These are phyloP conservation scores for Eustoma russellianum DNA, from an alignment of 257 asterid genomes.

Conservation along the genomic window DNA sequence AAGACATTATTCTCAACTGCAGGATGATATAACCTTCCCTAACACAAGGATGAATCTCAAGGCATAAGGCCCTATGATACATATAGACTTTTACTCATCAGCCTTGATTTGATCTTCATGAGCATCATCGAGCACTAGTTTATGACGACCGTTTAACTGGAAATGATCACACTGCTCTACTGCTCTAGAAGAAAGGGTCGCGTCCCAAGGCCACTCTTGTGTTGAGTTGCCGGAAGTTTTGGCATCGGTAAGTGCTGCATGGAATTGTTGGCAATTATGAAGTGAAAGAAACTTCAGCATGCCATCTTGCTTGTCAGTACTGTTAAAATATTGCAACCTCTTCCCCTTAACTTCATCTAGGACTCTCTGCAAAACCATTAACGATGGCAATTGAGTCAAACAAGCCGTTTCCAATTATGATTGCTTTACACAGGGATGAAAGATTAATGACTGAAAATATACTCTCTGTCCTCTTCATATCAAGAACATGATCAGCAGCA, in stretches of 20 bases:
- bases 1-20: too few species aligned
- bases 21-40: too few species aligned
- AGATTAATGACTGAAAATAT: too few species aligned
- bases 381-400: too few species aligned
- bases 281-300: conserved; percentile 38
- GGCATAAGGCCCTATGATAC: too few species aligned
- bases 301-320: conserved; percentile 19
- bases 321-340: conserved; percentile 21
- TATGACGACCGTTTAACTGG: conserved; percentile 22
- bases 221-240: conserved; percentile 5
- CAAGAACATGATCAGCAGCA: too few species aligned
- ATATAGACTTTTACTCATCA: neutral
- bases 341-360: conserved; percentile 51
- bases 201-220: conserved; percentile 24
- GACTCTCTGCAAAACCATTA: conserved; percentile 39
- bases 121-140: conserved; percentile 18
- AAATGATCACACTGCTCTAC: conserved; percentile 22
- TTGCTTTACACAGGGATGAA: too few species aligned
- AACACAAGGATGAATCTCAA: too few species aligned
- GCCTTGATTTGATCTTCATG: conserved; percentile 41
- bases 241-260: conserved; percentile 34
- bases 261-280: conserved; percentile 45
- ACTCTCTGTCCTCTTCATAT: too few species aligned
- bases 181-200: conserved; percentile 29
- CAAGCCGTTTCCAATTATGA: too few species aligned